Evolutionary conservation across 2,329 filamentous ascomycete genomes (phyloP).

Genomic region (Penicillium crustosum): DNA sequence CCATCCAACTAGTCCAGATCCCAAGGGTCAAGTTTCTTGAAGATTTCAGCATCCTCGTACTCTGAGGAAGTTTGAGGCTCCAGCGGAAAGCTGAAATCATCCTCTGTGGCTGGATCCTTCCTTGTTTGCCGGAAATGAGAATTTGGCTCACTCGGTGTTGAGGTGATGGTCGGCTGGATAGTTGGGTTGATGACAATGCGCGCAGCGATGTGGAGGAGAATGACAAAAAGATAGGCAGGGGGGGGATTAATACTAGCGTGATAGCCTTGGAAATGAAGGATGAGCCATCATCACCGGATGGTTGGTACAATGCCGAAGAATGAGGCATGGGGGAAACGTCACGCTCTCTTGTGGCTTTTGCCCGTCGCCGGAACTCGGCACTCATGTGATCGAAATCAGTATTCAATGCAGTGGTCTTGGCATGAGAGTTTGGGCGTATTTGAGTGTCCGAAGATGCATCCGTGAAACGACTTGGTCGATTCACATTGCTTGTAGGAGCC

Average conservation of each 20-base stretch:
- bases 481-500: background rate
- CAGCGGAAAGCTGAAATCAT: constrained; percentile 43
- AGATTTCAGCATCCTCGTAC: constrained; percentile 21
- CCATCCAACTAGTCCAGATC: constrained; percentile 26
- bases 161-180: constrained; percentile 25
- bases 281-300: constrained; percentile 55
- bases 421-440: constrained; percentile 6
- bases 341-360: constrained; percentile 56
- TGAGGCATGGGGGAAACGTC: constrained; percentile 68
- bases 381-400: constrained; percentile 34
- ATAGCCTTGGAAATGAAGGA: constrained; percentile 74
- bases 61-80: constrained; percentile 30
- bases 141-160: constrained; percentile 19
- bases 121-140: constrained; percentile 19
- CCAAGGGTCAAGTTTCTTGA: constrained; percentile 28
- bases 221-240: constrained; percentile 72
- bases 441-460: constrained; percentile 1
- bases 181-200: constrained; percentile 58
- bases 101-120: constrained; percentile 29
- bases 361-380: constrained; percentile 51
- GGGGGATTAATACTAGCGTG: constrained; percentile 75
- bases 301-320: constrained; percentile 62
- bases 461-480: constrained; percentile 1
- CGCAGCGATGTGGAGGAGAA: constrained; percentile 80
- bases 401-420: constrained; percentile 31